Conservation (phyloP, 164 flowering plant genomes). For the Houttuynia cordata region DNA sequence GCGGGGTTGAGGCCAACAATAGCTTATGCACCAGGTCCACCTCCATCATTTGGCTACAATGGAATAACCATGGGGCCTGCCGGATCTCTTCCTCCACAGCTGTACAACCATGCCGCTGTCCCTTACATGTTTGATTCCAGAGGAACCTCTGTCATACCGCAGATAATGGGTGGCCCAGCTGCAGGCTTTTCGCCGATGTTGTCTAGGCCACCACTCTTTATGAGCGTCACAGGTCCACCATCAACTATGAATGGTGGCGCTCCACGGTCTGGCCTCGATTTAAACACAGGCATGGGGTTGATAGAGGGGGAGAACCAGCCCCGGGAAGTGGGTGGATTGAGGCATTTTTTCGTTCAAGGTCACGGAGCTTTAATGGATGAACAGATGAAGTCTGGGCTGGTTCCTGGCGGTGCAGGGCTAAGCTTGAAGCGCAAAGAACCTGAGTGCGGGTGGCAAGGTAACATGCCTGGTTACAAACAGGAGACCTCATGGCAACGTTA, state of each 20-base stretch:
- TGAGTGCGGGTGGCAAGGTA: conserved; percentile 58
- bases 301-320: conserved; percentile 27
- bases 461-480: conserved; percentile 28
- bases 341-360: conserved; percentile 27
- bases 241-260: conserved; percentile 31
- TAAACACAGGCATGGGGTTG: conserved; percentile 35
- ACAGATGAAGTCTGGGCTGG: conserved; percentile 22
- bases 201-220: conserved; percentile 33
- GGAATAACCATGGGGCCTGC: conserved; percentile 19
- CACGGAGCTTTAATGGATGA: conserved; percentile 39
- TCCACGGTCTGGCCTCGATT: conserved; percentile 33
- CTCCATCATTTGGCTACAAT: conserved; percentile 30
- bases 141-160: conserved; percentile 48
- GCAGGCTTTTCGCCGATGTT: conserved; percentile 26
- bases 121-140: conserved; percentile 67
- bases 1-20: conserved; percentile 30
- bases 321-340: conserved; percentile 18
- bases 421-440: conserved; percentile 68
- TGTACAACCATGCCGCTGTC: conserved; percentile 41
- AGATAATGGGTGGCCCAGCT: conserved; percentile 28
- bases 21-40: conserved; percentile 23
- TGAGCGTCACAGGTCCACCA: conserved; percentile 30
- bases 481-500: conserved; percentile 44
- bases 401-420: conserved; percentile 32
- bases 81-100: conserved; percentile 22